Evolutionary conservation across 1,139 yeast species (phyloP), one percentile per base, ranked within the genome.

Genomic region (Candida dubliniensis): DNA sequence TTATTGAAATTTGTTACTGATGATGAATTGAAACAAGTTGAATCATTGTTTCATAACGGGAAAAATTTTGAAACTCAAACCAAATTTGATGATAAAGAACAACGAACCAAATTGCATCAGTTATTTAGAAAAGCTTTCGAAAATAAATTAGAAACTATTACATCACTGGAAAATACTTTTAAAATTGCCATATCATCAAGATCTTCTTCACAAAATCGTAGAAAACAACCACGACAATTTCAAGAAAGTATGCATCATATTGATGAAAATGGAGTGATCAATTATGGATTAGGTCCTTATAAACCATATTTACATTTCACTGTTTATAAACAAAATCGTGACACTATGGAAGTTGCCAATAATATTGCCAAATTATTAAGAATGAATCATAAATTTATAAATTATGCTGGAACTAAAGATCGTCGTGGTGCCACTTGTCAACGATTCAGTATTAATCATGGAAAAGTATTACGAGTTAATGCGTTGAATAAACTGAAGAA

Each of bases 401-500:
- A 87, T 44, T 90, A 84, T 63, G 96, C 98, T 0, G 99, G 99
- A 15, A 95, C 99, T 4, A 93, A 93, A 59, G 99, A 93, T 63
- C 81, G 98, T 57, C 81, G 99, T 59, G 99, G 96, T 43, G 93
- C 88, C 23, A 95, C 99, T 1, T 89, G 90, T 44, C 99, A 93
- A 65, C 78, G 81, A 49, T 79, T 87, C 47, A 82, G 91, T 34
- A 71, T 91, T 46, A 79, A 82, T 42, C 81, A 80, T 49, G 82
- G 89, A 44, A 80, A 82, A 49, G 86, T 86, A n/a, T 90, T 84
- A 34, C 74, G 99, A 56, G 79, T 91, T 7, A 83, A 82, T 47
- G 79, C 87, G 3, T 73, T 93, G 51, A 91, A 91, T 60, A 81
- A 77, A 55, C 85, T 86, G 0, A 69, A 91, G 47, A 78, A 82